These are phyloP conservation scores for Ascocoryne sarcoides DNA, from an alignment of 2,329 filamentous ascomycete genomes.

Conservation along the genomic window DNA sequence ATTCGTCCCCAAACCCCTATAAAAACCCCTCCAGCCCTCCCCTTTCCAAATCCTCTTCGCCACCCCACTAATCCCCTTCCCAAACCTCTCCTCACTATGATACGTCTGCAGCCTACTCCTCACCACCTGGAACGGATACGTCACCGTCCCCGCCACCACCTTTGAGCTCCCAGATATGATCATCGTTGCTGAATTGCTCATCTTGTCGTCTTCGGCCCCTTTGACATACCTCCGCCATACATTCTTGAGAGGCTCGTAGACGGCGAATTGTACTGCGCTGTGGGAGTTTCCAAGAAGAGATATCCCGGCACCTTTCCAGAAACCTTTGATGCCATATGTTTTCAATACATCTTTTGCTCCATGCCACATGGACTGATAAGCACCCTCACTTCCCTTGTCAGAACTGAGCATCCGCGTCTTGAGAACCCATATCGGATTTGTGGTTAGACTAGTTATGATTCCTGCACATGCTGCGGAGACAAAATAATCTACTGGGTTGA, in stretches of 20 bases:
- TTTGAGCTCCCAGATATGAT: constrained; percentile 73
- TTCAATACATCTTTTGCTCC: constrained; percentile 59
- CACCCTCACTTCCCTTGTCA: constrained; percentile 62
- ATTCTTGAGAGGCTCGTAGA: constrained; percentile 67
- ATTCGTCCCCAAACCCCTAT: constrained; percentile 82
- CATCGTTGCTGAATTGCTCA: constrained; percentile 50
- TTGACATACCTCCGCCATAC: constrained; percentile 37
- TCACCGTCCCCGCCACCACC: constrained; percentile 77
- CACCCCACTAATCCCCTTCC: constrained; percentile 61
- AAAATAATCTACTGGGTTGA: constrained; percentile 60
- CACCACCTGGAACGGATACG: constrained; percentile 93
- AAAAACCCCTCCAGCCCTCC: constrained; percentile 78
- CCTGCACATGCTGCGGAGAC: constrained; percentile 63
- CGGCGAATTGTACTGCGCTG: constrained; percentile 90
- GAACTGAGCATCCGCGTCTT: constrained; percentile 96
- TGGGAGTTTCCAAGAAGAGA: constrained; percentile 82
- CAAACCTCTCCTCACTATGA: constrained; percentile 67
- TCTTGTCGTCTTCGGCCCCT: constrained; percentile 21
- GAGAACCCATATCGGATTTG: constrained; percentile 96
- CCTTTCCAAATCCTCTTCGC: constrained; percentile 64
- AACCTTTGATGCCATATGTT: constrained; percentile 67
- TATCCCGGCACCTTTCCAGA: constrained; percentile 80
- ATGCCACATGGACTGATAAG: constrained; percentile 69
- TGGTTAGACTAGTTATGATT: constrained; percentile 67
- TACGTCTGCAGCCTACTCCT: constrained; percentile 84